These are phyloP conservation scores for Hypoxylon sp. DNA, from an alignment of 2,329 filamentous ascomycete species.

Conservation along the genomic window DNA sequence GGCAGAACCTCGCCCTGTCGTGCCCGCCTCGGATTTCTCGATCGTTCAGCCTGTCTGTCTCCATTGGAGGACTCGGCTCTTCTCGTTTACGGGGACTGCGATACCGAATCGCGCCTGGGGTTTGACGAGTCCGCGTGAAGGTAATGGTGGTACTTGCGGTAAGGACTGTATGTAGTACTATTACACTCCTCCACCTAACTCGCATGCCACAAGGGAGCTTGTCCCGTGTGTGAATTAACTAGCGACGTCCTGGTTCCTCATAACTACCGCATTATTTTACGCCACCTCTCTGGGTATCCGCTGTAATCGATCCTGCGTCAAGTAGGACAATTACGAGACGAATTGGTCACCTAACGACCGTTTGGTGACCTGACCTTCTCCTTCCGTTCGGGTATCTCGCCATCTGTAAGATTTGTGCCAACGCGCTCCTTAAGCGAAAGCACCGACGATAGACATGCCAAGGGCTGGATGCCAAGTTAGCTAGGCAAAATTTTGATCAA, in stretches of 20 bases:
- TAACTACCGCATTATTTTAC: slow-evolving; percentile 10
- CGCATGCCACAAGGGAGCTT: slow-evolving; percentile 23
- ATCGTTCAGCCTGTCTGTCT: not conserved
- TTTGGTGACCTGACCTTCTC: slow-evolving; percentile 8
- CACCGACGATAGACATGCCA: slow-evolving; percentile 57
- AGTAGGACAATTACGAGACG: slow-evolving; percentile 12
- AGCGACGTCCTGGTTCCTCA: slow-evolving; percentile 12
- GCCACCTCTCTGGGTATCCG: slow-evolving; percentile 5
- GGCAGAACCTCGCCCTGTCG: slow-evolving; percentile 18
- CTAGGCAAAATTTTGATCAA: not conserved
- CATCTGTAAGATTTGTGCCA: slow-evolving; percentile 3
- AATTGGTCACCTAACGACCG: slow-evolving; percentile 1
- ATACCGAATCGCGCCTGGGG: slow-evolving; percentile 2
- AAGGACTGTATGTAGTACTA: slow-evolving; percentile 35
- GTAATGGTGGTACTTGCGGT: slow-evolving; percentile 27
- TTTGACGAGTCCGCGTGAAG: slow-evolving; percentile 3
- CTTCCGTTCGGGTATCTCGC: slow-evolving; percentile 2
- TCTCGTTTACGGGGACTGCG: no score
- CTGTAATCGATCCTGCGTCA: not conserved
- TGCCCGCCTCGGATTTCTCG: slow-evolving; percentile 3
- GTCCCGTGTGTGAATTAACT: slow-evolving; percentile 7
- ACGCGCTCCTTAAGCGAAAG: slow-evolving; percentile 50
- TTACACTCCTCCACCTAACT: slow-evolving; percentile 30
- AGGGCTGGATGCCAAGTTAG: slow-evolving; percentile 46
- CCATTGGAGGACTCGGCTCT: not conserved